Evolutionary conservation across 108 stramenopile species (phyloP).

Genomic region (Fistulifera pelliculosa): DNA sequence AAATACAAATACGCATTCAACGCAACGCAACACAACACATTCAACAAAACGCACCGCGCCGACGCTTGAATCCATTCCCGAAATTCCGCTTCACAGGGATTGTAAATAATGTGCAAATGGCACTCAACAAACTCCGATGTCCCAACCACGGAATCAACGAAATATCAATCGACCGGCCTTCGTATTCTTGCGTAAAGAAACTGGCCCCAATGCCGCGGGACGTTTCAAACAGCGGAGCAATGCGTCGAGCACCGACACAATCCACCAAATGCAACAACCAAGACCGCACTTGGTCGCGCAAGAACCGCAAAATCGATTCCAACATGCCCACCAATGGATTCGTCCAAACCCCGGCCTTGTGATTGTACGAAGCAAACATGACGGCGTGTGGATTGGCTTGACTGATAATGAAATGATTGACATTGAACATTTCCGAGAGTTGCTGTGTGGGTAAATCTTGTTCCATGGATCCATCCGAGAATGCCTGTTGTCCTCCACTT

Average conservation of each 20-base stretch:
- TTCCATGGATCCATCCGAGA: slow-evolving; percentile 88
- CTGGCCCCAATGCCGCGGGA: slow-evolving; percentile 58
- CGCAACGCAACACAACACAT: too few species aligned
- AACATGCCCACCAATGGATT: slow-evolving; percentile 68
- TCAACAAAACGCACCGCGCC: slow-evolving; percentile 26
- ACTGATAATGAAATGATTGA: slow-evolving; percentile 96
- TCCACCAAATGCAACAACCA: slow-evolving; percentile 80
- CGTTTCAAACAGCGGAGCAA: slow-evolving; percentile 77
- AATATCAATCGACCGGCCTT: slow-evolving; percentile 92
- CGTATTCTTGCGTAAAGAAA: slow-evolving; percentile 90
- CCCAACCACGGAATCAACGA: slow-evolving; percentile 90
- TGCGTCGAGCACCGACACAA: slow-evolving; percentile 64
- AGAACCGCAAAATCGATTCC: slow-evolving; percentile 71
- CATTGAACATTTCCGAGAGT: slow-evolving; percentile 98
- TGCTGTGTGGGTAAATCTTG: slow-evolving; percentile 96
- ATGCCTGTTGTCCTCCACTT: slow-evolving; percentile 35
- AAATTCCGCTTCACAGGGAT: slow-evolving; percentile 81
- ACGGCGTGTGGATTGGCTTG: slow-evolving; percentile 94
- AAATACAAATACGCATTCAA: too few species aligned
- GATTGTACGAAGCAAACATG: slow-evolving; percentile 78
- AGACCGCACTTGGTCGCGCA: slow-evolving; percentile 76
- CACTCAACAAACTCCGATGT: slow-evolving; percentile 68
- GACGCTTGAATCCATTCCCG: slow-evolving; percentile 70
- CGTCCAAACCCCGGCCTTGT: slow-evolving; percentile 64
- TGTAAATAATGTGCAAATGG: slow-evolving; percentile 80